These are phyloP conservation scores for Stylosanthes scabra DNA, from an alignment of 331 rosid species.

Conservation along the genomic window DNA sequence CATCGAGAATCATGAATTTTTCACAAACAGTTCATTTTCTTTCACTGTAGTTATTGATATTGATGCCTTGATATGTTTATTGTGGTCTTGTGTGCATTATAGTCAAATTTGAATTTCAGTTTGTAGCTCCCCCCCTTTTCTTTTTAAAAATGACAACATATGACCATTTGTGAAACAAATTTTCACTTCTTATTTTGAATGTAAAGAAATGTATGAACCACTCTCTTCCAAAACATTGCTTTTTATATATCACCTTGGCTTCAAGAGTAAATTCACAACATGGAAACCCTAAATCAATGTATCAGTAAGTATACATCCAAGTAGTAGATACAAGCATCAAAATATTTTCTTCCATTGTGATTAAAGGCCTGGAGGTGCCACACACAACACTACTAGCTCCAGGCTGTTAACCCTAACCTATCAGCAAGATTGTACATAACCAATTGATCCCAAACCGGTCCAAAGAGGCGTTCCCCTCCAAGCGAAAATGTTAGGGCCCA, in stretches of 20 bases:
- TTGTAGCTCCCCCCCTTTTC: no score
- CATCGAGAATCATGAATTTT: background rate
- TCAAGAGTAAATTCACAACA: constrained; percentile 15
- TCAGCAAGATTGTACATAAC: constrained; percentile 96
- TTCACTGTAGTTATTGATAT: background rate
- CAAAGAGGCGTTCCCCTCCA: constrained; percentile 83
- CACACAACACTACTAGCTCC: constrained; percentile 63
- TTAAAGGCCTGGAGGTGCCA: constrained; percentile 6
- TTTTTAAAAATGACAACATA: no score
- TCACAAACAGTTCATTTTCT: background rate
- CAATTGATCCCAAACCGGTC: constrained; percentile 81
- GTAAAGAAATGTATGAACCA: background rate
- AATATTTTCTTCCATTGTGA: constrained; percentile 13
- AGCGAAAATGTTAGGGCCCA: constrained; percentile 90
- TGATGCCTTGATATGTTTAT: no score
- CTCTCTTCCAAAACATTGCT: constrained; percentile 27
- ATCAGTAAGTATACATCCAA: constrained; percentile 16
- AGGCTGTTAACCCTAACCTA: constrained; percentile 69
- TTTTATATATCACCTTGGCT: constrained; percentile 8
- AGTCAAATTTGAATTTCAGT: constrained; percentile 4
- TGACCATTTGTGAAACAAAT: background rate
- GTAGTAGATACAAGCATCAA: constrained; percentile 1
- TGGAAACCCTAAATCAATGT: background rate
- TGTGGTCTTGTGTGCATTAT: constrained; percentile 6
- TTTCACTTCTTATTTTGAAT: background rate